phyloP scores from a whole-genome alignment of 1,139 yeast genomes.

The Sugiyamaella pinicola region DNA sequence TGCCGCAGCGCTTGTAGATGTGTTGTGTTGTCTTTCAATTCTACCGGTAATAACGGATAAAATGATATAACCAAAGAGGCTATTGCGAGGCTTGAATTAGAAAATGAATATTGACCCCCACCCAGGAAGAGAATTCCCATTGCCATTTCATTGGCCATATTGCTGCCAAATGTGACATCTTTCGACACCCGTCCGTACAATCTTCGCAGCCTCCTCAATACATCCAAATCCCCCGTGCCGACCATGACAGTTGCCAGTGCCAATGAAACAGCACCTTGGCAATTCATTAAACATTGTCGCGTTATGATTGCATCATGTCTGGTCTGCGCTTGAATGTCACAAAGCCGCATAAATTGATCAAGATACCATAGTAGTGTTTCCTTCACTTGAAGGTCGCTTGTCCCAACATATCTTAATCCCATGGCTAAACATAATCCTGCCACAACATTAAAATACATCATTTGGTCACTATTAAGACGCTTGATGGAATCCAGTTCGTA shows the following conservation, averaged over 20 bases:
- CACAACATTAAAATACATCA: constrained; percentile 65
- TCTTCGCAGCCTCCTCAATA: constrained; percentile 70
- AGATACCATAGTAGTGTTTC: constrained; percentile 60
- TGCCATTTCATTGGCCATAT: constrained; percentile 78
- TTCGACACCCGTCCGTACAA: constrained; percentile 61
- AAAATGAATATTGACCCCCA: constrained; percentile 87
- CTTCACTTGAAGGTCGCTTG: constrained; percentile 58
- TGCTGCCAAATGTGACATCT: constrained; percentile 63
- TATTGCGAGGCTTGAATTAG: constrained; percentile 62
- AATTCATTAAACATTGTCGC: constrained; percentile 55
- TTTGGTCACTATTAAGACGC: constrained; percentile 59
- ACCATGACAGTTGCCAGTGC: constrained; percentile 79
- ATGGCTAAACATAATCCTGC: constrained; percentile 79
- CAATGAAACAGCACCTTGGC: constrained; percentile 63
- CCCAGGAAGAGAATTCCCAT: constrained; percentile 87
- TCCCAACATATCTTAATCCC: constrained; percentile 77
- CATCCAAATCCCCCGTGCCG: constrained; percentile 85
- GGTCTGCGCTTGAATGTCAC: constrained; percentile 45
- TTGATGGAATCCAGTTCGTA: constrained; percentile 35
- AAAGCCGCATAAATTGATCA: constrained; percentile 62
- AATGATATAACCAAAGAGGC: constrained; percentile 75
- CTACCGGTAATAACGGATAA: constrained; percentile 69
- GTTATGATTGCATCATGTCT: constrained; percentile 67
- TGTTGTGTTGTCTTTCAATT: constrained; percentile 48
- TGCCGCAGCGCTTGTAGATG: constrained; percentile 86